Base-by-base conservation (phyloP, 2,329 filamentous ascomycete genomes). In the Didymella pomorum region DNA sequence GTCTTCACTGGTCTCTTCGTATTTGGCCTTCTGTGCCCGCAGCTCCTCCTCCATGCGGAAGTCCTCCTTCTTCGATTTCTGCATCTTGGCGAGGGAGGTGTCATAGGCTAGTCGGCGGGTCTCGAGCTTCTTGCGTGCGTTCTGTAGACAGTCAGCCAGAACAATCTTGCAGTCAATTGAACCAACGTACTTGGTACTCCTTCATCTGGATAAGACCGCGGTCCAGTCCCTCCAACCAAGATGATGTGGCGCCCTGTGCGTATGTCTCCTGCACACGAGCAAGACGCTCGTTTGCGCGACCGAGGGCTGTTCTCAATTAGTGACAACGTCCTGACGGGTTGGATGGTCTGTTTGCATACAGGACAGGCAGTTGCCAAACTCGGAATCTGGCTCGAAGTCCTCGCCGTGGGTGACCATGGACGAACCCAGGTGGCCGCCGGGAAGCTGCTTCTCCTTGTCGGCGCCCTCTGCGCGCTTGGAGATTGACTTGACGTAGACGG, bases 1-100 rank as follows among this genome's bases (percentile, higher is more conserved):
- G 70, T 98, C 94, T 72, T 98, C 94, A 72, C 86, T 95, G 16
- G 92, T 89, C 80, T 98, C 95, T 74, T 98, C 95, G 73, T 97
- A 98, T 79, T 98, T 98, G 69, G 92, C 91, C 77, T 96, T 96
- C 76, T 95, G 92, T 26, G 88, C 86, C 55, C 94, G 90, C 52
- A 97, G 85, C 78, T 98, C 94, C 74, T 98, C 94, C 77, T 98
- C 95, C 55, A 95, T 84, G 62, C 92, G 86, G 80, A 95, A 96
- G 75, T 98, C 94, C 71, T 98, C 94, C 71, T 89, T 92, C 81
- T 96, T 96, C 23, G 90, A 88, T 78, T 97, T 97, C 72, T 96
- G 89, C 86, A 97, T 88, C 82, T 97, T 97, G 63, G 87, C 87
- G 46, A 92, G 87, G 61, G 91, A 93, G 31, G 94, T 90, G 75